Evolutionary conservation across 2,329 filamentous ascomycete species (phyloP).

Genomic region (Cordyceps militaris): DNA sequence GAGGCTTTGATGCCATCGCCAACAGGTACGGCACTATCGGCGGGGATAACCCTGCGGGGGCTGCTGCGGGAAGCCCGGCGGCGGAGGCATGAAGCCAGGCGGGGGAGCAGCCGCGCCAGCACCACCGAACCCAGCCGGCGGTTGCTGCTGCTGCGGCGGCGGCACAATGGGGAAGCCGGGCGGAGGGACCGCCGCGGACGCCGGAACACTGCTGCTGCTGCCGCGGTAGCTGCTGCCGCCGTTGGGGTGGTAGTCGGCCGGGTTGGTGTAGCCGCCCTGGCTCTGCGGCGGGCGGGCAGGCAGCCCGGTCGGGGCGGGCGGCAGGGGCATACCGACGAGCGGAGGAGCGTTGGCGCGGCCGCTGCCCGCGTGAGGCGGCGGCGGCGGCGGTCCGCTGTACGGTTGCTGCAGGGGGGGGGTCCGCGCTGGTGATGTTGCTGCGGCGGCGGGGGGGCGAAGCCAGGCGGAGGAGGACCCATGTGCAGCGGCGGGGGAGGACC

Average conservation of each 20-base stretch:
- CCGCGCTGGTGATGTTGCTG: constrained; percentile 20
- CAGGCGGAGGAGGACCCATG: constrained; percentile 16
- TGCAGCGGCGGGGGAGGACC: constrained; percentile 16
- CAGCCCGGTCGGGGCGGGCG: constrained; percentile 42
- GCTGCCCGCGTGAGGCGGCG: constrained; percentile 20
- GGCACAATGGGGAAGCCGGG: constrained; percentile 27
- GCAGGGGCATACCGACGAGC: constrained; percentile 28
- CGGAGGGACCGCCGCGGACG: constrained; percentile 29
- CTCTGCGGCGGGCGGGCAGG: constrained; percentile 43
- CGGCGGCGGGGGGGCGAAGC: constrained; percentile 33
- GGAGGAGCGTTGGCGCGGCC: constrained; percentile 21
- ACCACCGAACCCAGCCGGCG: constrained; percentile 34
- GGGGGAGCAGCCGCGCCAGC: constrained; percentile 30
- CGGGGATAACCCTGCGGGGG: constrained; percentile 38
- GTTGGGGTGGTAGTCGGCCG: constrained; percentile 39
- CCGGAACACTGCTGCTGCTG: constrained; percentile 32
- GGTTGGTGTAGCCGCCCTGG: constrained; percentile 38
- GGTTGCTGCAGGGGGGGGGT: constrained; percentile 27
- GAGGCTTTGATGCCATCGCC: neutral
- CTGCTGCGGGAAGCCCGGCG: constrained; percentile 34
- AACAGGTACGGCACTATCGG: constrained; percentile 18
- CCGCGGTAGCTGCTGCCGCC: constrained; percentile 31
- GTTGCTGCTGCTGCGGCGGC: constrained; percentile 21
- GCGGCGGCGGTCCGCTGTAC: constrained; percentile 15
- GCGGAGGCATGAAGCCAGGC: constrained; percentile 34